Evolutionary conservation across 106 monocot species (phyloP).

Genomic region (Dendrobium catenatum): DNA sequence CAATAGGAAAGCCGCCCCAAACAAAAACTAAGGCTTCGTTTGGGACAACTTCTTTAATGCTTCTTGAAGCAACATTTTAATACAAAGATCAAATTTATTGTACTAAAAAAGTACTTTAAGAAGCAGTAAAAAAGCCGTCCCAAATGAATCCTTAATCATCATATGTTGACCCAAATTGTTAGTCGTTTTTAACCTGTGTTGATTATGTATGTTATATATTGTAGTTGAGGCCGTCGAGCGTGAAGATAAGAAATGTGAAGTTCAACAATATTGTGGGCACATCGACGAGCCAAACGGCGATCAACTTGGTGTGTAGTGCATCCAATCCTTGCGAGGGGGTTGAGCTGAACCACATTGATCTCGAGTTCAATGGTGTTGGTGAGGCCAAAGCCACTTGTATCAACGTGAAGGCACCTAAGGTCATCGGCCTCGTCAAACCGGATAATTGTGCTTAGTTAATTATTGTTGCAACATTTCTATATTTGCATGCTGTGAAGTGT

Average conservation of each 20-base stretch:
- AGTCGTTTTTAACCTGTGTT: background rate
- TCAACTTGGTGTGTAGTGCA: constrained; percentile 7
- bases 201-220: background rate
- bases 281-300: background rate
- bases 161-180: no score
- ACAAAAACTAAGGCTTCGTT: background rate
- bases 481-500: no score
- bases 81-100: no score
- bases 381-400: background rate
- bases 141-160: no score
- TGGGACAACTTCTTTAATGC: no score
- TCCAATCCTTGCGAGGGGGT: constrained; percentile 9
- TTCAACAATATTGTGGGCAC: constrained; percentile 1
- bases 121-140: no score
- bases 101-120: no score
- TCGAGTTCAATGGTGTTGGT: background rate
- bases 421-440: constrained; percentile 10
- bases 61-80: no score
- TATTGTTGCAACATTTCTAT: no score
- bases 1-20: no score
- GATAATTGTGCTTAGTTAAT: background rate
- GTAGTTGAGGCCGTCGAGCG: background rate
- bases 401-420: background rate
- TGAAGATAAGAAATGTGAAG: constrained; percentile 2
- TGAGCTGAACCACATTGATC: constrained; percentile 3